These are phyloP conservation scores for Diversispora eburnea DNA, from an alignment of 192 early-diverging fungal species.

Conservation along the genomic window DNA sequence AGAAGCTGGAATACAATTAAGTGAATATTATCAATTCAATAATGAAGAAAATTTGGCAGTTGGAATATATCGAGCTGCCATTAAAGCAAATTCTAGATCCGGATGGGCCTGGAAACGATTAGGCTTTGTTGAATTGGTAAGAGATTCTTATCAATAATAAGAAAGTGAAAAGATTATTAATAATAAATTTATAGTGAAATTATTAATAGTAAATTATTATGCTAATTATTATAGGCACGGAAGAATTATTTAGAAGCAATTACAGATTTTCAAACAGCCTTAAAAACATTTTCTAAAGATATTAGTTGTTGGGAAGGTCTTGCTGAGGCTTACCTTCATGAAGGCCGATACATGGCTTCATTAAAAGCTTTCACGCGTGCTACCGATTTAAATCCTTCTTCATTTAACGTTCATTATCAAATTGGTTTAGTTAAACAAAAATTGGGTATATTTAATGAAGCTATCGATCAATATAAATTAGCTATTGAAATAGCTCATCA, in stretches of 20 bases:
- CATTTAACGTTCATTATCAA: slow-evolving; percentile 44
- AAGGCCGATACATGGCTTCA: slow-evolving; percentile 69
- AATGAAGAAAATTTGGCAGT: slow-evolving; percentile 47
- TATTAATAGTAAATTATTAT: not conserved
- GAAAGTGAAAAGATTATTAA: too few relatives aligned
- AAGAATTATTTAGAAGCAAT: slow-evolving; percentile 55
- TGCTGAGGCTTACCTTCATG: slow-evolving; percentile 68
- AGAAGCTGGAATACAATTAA: slow-evolving; percentile 63
- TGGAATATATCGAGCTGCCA: slow-evolving; percentile 44
- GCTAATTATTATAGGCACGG: slow-evolving; percentile 21
- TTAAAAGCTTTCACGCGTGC: slow-evolving; percentile 73
- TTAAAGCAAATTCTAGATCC: slow-evolving; percentile 41
- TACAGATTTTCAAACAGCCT: slow-evolving; percentile 71
- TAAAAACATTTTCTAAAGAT: slow-evolving; percentile 69
- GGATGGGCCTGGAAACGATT: slow-evolving; percentile 80
- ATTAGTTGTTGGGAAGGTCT: slow-evolving; percentile 72
- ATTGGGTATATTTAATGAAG: slow-evolving; percentile 49
- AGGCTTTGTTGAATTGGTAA: slow-evolving; percentile 67
- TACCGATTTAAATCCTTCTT: slow-evolving; percentile 58
- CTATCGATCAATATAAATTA: slow-evolving; percentile 43
- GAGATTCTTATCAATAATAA: not conserved
- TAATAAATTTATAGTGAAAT: not conserved
- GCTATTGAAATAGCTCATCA: slow-evolving; percentile 36
- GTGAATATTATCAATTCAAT: slow-evolving; percentile 56
- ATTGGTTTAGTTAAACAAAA: slow-evolving; percentile 52